Evolutionary conservation across 768 basidiomycete genomes (phyloP), one percentile per base, ranked within the genome.

Genomic region (Boletus vinaceobasis): DNA sequence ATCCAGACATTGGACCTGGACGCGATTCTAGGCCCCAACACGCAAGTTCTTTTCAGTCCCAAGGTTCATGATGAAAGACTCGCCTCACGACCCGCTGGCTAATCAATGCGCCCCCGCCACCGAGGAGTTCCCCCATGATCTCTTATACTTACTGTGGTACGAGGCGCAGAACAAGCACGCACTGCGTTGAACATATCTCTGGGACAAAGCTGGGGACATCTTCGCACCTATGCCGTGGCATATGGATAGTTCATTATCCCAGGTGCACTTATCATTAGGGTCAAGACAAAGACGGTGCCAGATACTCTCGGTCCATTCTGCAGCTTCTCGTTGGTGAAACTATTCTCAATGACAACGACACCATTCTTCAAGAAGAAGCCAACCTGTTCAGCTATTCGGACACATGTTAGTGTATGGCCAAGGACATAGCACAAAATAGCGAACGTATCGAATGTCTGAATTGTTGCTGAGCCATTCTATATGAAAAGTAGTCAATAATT

Each of bases 321-420:
- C n/a, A 21, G 45, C 74, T 80, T 75, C 64, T 79, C 78, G 56
- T 72, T 73, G 7, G 78, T 75, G 62, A 85, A 84, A 1, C 81
- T 83, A 32, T 73, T 63, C 59, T 77, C 76, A 56, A 85, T 75
- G 38, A 80, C 66, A 42, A 84, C 65, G 55, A 79, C 85, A 7
- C 83, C 83, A 51, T 82, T 68, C 53, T 79, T 74, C 45, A 86
- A 70, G 65, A 85, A 84, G 58, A 80, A 77, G 39, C 78, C 70
- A 33, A 79, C 73, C 56, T 84, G 77, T 50, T 75, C 80, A 35
- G 69, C 78, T 79, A 11, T 58, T 51, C 2, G 31, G 6, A 46
- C n/a, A 38, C 21, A 29, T 1, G 15, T 38, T 4, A 60, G 19
- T 43, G 29, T 10, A 9, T 10, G 14, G 8, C 19, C 31, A 31